Percentiles rank a stretch among this genome's conserved stretches.
These are phyloP conservation scores for Amyloporia xantha DNA, from an alignment of 768 basidiomycete species.

Conservation along the genomic window DNA sequence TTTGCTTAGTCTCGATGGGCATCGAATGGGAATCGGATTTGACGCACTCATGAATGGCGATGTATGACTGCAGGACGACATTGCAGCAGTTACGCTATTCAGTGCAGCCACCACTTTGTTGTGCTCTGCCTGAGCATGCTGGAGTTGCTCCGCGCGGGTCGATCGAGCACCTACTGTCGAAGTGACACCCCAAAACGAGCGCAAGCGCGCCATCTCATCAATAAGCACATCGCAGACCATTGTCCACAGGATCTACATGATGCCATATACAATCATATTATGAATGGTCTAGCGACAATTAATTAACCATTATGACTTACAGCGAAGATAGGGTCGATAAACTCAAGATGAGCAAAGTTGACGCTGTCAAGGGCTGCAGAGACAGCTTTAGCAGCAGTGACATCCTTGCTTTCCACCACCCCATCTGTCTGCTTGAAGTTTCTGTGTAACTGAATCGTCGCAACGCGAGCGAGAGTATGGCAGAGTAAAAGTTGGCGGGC, in stretches of 20 bases:
- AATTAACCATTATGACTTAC: no score
- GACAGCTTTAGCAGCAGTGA: slow-evolving; percentile 15
- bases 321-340: slow-evolving; percentile 22
- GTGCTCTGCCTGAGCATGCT: slow-evolving; percentile 8
- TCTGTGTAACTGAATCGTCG: slow-evolving; percentile 22
- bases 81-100: slow-evolving; percentile 15
- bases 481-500: slow-evolving; percentile 14
- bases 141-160: background rate
- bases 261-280: background rate
- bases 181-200: background rate
- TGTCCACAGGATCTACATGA: slow-evolving; percentile 16
- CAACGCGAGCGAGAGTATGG: slow-evolving; percentile 17
- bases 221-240: slow-evolving; percentile 15
- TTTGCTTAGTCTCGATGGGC: no score
- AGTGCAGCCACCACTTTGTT: slow-evolving; percentile 9
- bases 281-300: background rate
- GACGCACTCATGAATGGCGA: slow-evolving; percentile 23
- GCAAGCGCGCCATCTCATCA: slow-evolving; percentile 14
- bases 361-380: slow-evolving; percentile 13
- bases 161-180: background rate
- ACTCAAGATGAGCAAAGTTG: slow-evolving; percentile 8
- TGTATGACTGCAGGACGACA: slow-evolving; percentile 11
- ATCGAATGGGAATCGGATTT: no score
- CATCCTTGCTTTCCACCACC: slow-evolving; percentile 14
- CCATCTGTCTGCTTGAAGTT: slow-evolving; percentile 11